These are phyloP conservation scores for Exobasidium cylindrosporum DNA, from an alignment of 1,284 basidiomycete genomes.

Conservation along the genomic window DNA sequence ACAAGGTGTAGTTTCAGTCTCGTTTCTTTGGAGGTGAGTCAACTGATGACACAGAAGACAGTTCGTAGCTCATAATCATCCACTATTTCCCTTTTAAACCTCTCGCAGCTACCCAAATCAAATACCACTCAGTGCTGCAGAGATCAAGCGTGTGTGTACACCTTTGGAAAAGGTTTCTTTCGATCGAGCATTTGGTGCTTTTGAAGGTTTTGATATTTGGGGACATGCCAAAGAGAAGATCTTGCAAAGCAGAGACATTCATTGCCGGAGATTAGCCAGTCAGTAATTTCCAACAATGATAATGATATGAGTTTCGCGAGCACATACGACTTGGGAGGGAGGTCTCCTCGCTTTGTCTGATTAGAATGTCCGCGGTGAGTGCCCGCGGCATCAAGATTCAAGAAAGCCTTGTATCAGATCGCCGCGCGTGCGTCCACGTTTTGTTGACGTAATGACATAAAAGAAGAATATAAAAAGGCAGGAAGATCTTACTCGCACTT, in stretches of 20 bases:
- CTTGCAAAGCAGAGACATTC: conserved; percentile 27
- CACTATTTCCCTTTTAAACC: background rate
- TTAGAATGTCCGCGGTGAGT: no score
- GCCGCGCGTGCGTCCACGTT: no score
- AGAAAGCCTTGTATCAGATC: no score
- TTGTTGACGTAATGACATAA: no score
- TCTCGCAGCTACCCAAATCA: conserved; percentile 31
- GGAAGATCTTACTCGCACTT: no score
- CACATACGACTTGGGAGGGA: no score
- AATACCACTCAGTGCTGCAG: conserved; percentile 24
- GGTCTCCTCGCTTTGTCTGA: no score
- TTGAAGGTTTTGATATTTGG: conserved; percentile 28
- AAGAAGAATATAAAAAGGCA: no score
- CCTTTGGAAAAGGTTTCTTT: conserved; percentile 26
- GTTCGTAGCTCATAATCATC: background rate
- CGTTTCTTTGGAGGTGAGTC: conserved; percentile 29
- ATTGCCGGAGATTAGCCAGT: conserved; percentile 10
- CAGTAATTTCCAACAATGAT: no score
- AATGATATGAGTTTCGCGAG: no score
- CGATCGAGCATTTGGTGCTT: conserved; percentile 30
- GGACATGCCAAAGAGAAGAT: conserved; percentile 30
- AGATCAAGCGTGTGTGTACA: conserved; percentile 20
- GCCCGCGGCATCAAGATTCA: no score
- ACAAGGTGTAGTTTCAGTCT: conserved; percentile 20
- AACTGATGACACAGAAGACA: no score